Conservation (phyloP, 177 flowering plant species). For the Vitis hybrid region DNA sequence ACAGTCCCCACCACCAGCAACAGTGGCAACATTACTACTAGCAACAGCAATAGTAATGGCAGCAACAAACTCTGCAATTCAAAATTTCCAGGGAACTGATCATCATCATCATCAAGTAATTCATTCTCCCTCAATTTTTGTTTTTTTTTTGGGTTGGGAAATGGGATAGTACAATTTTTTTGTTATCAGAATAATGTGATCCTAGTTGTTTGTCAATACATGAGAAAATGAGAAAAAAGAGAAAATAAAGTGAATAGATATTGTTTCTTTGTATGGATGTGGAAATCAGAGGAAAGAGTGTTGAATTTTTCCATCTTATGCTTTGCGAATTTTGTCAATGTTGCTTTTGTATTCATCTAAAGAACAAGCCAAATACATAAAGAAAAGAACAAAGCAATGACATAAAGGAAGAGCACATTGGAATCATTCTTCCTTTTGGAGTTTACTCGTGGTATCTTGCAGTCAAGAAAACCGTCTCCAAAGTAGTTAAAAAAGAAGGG, state of each 20-base stretch:
- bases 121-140: background rate
- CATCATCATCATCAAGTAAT: background rate
- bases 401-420: background rate
- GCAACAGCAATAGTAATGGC: slow-evolving; percentile 18
- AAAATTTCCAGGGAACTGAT: slow-evolving; percentile 9
- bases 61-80: slow-evolving; percentile 15
- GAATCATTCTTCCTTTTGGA: background rate
- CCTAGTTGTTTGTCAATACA: slow-evolving; percentile 10
- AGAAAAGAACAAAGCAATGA: slow-evolving; percentile 1
- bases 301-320: background rate
- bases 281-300: background rate
- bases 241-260: background rate
- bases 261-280: slow-evolving; percentile 1
- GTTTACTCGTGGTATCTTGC: slow-evolving; percentile 9
- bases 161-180: background rate
- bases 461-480: slow-evolving; percentile 15
- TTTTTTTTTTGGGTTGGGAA: background rate
- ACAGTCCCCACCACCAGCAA: background rate
- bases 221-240: background rate
- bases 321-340: background rate
- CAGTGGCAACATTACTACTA: slow-evolving; percentile 8
- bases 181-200: slow-evolving; percentile 5
- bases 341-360: background rate
- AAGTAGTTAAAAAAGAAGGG: background rate
- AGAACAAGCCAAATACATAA: background rate